Conservation (phyloP, 1,139 yeast species). For the Pneumocystis sp. region DNA sequence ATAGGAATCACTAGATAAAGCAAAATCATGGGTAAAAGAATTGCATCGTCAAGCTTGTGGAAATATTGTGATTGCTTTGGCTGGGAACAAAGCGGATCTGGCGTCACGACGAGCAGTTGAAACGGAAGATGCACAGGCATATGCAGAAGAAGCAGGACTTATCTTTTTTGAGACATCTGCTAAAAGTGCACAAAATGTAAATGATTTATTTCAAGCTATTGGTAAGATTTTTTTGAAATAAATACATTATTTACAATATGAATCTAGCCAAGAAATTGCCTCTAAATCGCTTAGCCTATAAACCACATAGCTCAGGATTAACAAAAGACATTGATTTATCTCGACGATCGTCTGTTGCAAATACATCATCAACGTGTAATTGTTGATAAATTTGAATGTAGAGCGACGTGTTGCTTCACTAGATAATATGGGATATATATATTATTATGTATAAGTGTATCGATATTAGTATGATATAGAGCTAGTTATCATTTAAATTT, state of each 20-base stretch:
- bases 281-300: not conserved
- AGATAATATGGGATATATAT: not conserved
- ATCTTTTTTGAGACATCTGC: conserved; percentile 89
- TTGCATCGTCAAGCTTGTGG: conserved; percentile 77
- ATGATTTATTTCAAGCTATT: conserved; percentile 64
- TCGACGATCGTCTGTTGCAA: not conserved
- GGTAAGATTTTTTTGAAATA: conserved; percentile 28
- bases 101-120: conserved; percentile 39
- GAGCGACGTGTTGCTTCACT: not conserved
- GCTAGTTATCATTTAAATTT: not conserved
- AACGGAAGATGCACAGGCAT: conserved; percentile 37
- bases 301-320: not conserved
- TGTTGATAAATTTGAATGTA: not conserved
- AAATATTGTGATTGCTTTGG: conserved; percentile 70
- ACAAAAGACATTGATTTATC: not conserved
- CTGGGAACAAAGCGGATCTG: conserved; percentile 71
- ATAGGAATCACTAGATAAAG: conserved; percentile 53
- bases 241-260: not conserved
- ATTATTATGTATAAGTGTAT: not conserved
- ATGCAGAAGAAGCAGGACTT: conserved; percentile 60
- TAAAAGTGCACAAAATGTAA: conserved; percentile 71
- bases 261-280: not conserved
- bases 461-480: not conserved
- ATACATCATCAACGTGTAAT: not conserved
- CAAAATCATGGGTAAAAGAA: conserved; percentile 93